These are phyloP conservation scores for Allium sativum DNA, from an alignment of 106 monocot genomes.

Conservation along the genomic window DNA sequence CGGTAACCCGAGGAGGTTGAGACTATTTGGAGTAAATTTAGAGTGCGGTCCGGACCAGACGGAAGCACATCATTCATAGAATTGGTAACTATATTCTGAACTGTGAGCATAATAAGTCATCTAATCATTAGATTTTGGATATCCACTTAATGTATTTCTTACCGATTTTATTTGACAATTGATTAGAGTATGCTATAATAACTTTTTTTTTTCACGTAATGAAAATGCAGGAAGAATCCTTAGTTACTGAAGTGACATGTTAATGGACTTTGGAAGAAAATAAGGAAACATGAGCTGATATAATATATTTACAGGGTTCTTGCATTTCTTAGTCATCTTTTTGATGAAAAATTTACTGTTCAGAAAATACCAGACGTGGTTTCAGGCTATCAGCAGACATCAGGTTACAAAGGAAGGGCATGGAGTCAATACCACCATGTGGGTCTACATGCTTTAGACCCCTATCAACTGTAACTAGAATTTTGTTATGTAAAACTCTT, in stretches of 20 bases:
- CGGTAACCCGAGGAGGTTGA: slow-evolving; percentile 25
- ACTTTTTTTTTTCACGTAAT: background rate
- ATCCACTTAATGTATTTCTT: background rate
- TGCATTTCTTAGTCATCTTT: background rate
- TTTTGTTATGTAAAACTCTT: too few relatives aligned
- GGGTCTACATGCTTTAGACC: too few relatives aligned
- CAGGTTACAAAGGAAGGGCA: background rate
- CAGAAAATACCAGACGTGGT: background rate
- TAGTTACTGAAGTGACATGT: slow-evolving; percentile 9
- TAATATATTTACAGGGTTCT: slow-evolving; percentile 30
- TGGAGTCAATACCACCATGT: too few relatives aligned
- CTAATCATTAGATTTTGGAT: background rate
- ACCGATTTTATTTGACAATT: background rate
- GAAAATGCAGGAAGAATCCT: too few relatives aligned
- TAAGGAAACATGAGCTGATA: slow-evolving; percentile 4
- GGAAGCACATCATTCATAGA: slow-evolving; percentile 12
- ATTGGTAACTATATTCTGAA: slow-evolving; percentile 2
- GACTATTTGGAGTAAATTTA: slow-evolving; percentile 46
- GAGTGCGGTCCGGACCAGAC: slow-evolving; percentile 22
- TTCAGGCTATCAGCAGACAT: slow-evolving; percentile 1
- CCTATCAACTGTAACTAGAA: too few relatives aligned
- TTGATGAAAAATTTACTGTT: background rate
- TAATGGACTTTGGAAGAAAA: slow-evolving; percentile 14
- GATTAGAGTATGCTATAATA: slow-evolving; percentile 8
- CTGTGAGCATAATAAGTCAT: background rate